Percentiles rank a stretch among this genome's conserved stretches.
Conservation (phyloP, 2,329 filamentous ascomycete species). For the Boeremia exigua region DNA sequence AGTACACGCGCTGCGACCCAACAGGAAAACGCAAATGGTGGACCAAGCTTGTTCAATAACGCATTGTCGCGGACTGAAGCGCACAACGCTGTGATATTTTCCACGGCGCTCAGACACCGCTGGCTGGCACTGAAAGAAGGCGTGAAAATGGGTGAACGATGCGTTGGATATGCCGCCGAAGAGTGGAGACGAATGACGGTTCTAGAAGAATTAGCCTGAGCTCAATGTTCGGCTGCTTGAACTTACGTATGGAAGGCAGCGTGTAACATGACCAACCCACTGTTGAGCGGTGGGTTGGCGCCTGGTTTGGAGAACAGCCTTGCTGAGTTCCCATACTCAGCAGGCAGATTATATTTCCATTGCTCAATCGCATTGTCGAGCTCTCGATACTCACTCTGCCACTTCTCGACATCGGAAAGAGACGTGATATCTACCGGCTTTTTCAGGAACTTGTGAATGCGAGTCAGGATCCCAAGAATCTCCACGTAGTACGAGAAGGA, state of each 20-base stretch:
- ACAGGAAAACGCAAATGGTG: constrained; percentile 88
- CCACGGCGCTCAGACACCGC: constrained; percentile 78
- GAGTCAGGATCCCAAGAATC: constrained; percentile 83
- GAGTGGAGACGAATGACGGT: constrained; percentile 90
- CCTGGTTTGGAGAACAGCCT: constrained; percentile 70
- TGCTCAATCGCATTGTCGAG: constrained; percentile 79
- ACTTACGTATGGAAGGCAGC: constrained; percentile 83
- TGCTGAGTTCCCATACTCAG: constrained; percentile 83
- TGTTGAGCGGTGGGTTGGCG: constrained; percentile 73
- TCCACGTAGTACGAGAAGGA: constrained; percentile 91
- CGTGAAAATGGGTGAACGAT: constrained; percentile 85
- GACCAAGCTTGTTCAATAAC: constrained; percentile 80
- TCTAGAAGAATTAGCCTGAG: constrained; percentile 47
- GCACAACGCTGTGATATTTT: constrained; percentile 72
- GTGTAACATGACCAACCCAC: constrained; percentile 89
- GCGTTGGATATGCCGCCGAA: constrained; percentile 90
- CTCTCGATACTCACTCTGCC: constrained; percentile 86
- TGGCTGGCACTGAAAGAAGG: constrained; percentile 86
- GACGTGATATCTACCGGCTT: constrained; percentile 88
- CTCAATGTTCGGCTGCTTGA: not conserved
- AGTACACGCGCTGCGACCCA: constrained; percentile 90
- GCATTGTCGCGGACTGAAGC: constrained; percentile 77
- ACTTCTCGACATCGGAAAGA: constrained; percentile 82
- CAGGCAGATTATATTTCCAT: constrained; percentile 84
- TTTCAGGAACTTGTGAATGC: constrained; percentile 88